Percentiles rank a stretch among this genome's conserved stretches.
Conservation (phyloP, 2,329 filamentous ascomycete species). For the Cladosporium sp. region DNA sequence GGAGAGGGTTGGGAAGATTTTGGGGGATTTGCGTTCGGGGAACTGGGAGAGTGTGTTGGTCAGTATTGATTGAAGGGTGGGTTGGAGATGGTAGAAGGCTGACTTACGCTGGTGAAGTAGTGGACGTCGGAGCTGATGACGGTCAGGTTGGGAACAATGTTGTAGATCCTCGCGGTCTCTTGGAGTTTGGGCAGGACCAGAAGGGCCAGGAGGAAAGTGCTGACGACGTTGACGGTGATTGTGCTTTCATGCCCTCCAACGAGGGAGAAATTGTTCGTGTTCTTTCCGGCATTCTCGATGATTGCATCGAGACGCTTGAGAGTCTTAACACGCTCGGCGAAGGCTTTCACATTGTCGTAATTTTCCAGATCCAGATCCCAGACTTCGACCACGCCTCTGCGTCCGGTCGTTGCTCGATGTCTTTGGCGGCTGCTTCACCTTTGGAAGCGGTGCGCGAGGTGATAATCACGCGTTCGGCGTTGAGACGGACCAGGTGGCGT, state of each 20-base stretch:
- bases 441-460: constrained; percentile 41
- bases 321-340: constrained; percentile 30
- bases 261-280: constrained; percentile 1
- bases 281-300: constrained; percentile 37
- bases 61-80: no score
- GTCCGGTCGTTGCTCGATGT: constrained; percentile 36
- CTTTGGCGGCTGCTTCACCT: constrained; percentile 40
- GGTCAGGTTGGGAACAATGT: constrained; percentile 32
- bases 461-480: constrained; percentile 42
- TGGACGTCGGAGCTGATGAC: constrained; percentile 45
- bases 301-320: constrained; percentile 34
- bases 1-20: constrained; percentile 37
- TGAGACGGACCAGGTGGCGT: constrained; percentile 38
- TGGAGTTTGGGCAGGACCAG: constrained; percentile 51
- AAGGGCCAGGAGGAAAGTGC: constrained; percentile 48
- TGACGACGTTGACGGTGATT: constrained; percentile 52
- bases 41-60: no score
- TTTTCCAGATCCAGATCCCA: constrained; percentile 43
- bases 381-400: constrained; percentile 37
- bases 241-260: constrained; percentile 46
- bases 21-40: constrained; percentile 33
- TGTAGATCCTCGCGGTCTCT: constrained; percentile 33
- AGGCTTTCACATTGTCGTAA: constrained; percentile 36
- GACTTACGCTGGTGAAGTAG: constrained; percentile 30
- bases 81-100: constrained; percentile 8